Conservation (phyloP, 208 protist genomes). For the Lotmaria passim region DNA sequence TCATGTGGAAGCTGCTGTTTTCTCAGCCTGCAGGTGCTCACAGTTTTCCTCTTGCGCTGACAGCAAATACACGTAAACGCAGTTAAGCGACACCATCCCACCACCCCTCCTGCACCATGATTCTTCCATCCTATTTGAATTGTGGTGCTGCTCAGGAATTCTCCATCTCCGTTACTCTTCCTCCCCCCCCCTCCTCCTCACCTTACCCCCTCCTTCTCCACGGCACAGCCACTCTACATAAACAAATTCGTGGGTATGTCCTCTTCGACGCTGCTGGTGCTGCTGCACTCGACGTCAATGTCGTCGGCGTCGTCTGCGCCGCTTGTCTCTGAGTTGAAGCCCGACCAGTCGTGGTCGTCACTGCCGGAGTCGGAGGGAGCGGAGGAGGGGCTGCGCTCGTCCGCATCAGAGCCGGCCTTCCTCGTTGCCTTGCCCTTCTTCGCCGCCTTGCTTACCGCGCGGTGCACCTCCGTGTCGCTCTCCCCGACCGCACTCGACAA, state of each 20-base stretch:
- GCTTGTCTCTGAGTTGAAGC: slow-evolving; percentile 12
- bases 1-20: no score
- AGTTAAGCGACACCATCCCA: no score
- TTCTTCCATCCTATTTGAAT: no score
- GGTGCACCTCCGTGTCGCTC: slow-evolving; percentile 24
- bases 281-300: slow-evolving; percentile 26
- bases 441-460: not conserved
- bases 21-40: no score
- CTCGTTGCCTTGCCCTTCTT: not conserved
- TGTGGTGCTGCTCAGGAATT: no score
- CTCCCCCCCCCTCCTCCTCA: not conserved
- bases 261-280: slow-evolving; percentile 33
- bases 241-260: slow-evolving; percentile 36
- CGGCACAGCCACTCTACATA: not conserved
- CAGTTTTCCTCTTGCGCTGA: no score
- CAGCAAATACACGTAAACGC: no score
- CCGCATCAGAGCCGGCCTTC: slow-evolving; percentile 28
- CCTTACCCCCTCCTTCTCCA: not conserved
- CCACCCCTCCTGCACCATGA: no score
- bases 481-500: slow-evolving; percentile 16
- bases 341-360: slow-evolving; percentile 37
- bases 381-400: slow-evolving; percentile 31
- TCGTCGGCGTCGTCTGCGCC: slow-evolving; percentile 22
- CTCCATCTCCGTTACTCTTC: not conserved
- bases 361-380: slow-evolving; percentile 24